Conservation (phyloP, 306 rosid genomes). For the Alnus rubra region DNA sequence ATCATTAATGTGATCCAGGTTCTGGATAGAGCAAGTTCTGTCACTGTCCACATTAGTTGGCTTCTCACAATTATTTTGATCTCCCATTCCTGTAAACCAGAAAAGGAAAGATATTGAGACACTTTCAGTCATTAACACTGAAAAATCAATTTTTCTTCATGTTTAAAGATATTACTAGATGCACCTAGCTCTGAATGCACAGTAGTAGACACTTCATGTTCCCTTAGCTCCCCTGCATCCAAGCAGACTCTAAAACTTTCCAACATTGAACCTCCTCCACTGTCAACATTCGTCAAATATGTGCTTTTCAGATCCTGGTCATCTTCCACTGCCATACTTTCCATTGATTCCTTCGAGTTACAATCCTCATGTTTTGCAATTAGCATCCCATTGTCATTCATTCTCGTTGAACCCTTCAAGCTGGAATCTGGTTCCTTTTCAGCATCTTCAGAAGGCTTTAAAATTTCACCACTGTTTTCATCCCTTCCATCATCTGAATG, state of each 20-base stretch:
- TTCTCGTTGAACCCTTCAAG: slow-evolving; percentile 25
- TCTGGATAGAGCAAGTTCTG: slow-evolving; percentile 21
- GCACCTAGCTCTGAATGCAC: slow-evolving; percentile 29
- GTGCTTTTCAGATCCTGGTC: slow-evolving; percentile 32
- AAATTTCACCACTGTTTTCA: slow-evolving; percentile 31
- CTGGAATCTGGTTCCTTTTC: slow-evolving; percentile 29
- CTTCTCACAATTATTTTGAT: slow-evolving; percentile 38
- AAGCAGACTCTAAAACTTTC: slow-evolving; percentile 27
- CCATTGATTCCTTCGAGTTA: slow-evolving; percentile 30
- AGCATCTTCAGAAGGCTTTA: slow-evolving; percentile 37
- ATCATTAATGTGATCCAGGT: slow-evolving; percentile 26
- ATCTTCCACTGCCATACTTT: slow-evolving; percentile 35
- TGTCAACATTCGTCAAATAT: slow-evolving; percentile 13
- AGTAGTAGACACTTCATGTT: slow-evolving; percentile 37
- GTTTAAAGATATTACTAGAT: slow-evolving; percentile 47
- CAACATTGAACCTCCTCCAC: slow-evolving; percentile 18
- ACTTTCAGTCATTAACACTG: slow-evolving; percentile 13
- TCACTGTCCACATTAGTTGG: slow-evolving; percentile 40
- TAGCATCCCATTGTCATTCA: slow-evolving; percentile 34
- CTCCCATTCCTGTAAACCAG: slow-evolving; percentile 44
- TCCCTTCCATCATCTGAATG: slow-evolving; percentile 43
- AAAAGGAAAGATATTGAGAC: slow-evolving; percentile 28
- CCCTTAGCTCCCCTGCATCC: slow-evolving; percentile 42
- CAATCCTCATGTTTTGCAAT: slow-evolving; percentile 32
- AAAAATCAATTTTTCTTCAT: slow-evolving; percentile 17